Percentiles rank a stretch among this genome's conserved stretches.
These are phyloP conservation scores for Eucalyptus dawsonii DNA, from an alignment of 345 rosid genomes.

Conservation along the genomic window DNA sequence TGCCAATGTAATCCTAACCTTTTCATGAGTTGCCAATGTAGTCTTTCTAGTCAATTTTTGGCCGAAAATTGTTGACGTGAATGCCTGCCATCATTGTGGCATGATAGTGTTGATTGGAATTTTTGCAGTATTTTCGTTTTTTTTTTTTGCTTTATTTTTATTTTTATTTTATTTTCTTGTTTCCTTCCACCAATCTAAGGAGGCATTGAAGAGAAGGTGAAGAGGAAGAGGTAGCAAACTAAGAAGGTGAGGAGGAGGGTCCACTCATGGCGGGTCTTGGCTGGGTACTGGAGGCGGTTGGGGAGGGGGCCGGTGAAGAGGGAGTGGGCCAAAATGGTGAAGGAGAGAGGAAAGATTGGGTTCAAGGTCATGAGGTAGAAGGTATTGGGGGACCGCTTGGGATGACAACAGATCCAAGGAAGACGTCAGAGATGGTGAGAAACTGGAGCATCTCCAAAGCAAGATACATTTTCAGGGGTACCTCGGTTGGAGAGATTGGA, in stretches of 20 bases:
- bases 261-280: slow-evolving; percentile 57
- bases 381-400: slow-evolving; percentile 50
- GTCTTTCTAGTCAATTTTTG: no score
- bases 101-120: fast-evolving
- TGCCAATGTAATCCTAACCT: no score
- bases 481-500: neutral
- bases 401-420: slow-evolving; percentile 44
- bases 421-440: slow-evolving; percentile 30
- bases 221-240: slow-evolving; percentile 81
- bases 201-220: slow-evolving; percentile 81
- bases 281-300: slow-evolving; percentile 8
- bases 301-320: slow-evolving; percentile 22
- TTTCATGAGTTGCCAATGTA: no score
- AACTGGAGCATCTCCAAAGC: slow-evolving; percentile 56
- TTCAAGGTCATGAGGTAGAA: slow-evolving; percentile 64
- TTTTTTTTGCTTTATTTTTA: no score
- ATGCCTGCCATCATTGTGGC: no score
- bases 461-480: slow-evolving; percentile 34
- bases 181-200: neutral
- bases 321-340: slow-evolving; percentile 62
- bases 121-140: no score
- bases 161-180: no score
- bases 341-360: slow-evolving; percentile 65
- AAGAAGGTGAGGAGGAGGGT: slow-evolving; percentile 57
- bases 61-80: no score